Percentiles rank a stretch among this genome's conserved stretches.
These are phyloP conservation scores for Meripilus lineatus DNA, from an alignment of 1,284 basidiomycete genomes.

Conservation along the genomic window DNA sequence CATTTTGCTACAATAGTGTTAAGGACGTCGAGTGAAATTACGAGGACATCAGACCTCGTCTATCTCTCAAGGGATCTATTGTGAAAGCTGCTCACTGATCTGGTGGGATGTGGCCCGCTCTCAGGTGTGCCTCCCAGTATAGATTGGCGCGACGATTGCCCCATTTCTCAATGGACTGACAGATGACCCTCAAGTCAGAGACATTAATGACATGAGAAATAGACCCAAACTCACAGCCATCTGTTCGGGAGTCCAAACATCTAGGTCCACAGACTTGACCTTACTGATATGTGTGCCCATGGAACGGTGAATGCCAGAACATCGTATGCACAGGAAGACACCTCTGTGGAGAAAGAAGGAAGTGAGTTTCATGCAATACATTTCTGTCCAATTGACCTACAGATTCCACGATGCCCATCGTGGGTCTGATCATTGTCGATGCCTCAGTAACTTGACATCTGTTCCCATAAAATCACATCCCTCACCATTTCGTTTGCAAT, in stretches of 20 bases:
- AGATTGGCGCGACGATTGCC: slow-evolving; percentile 89
- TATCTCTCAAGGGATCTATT: no score
- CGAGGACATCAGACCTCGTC: no score
- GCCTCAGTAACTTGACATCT: background rate
- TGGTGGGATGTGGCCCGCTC: slow-evolving; percentile 87
- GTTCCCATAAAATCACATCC: slow-evolving; percentile 10
- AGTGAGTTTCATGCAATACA: background rate
- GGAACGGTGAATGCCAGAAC: slow-evolving; percentile 96
- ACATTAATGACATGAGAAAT: slow-evolving; percentile 2
- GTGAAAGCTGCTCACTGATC: slow-evolving; percentile 80
- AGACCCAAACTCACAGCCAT: slow-evolving; percentile 67
- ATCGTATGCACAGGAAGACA: slow-evolving; percentile 93
- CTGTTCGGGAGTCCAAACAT: slow-evolving; percentile 97
- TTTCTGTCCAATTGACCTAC: slow-evolving; percentile 37
- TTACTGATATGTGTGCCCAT: slow-evolving; percentile 99
- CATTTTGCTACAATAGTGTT: slow-evolving; percentile 71
- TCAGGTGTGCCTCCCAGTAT: slow-evolving; percentile 98
- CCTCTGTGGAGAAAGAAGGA: slow-evolving; percentile 49
- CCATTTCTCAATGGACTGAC: slow-evolving; percentile 86
- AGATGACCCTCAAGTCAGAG: background rate
- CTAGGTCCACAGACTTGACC: slow-evolving; percentile 97
- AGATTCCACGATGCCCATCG: slow-evolving; percentile 99
- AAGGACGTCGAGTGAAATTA: background rate
- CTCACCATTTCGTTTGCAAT: slow-evolving; percentile 90
- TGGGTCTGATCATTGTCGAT: slow-evolving; percentile 65